A percentile compares a stretch with the other conserved stretches of the same genome.
Conservation (phyloP, 2,329 filamentous ascomycete species). For the Sarocladiaceae sp. region DNA sequence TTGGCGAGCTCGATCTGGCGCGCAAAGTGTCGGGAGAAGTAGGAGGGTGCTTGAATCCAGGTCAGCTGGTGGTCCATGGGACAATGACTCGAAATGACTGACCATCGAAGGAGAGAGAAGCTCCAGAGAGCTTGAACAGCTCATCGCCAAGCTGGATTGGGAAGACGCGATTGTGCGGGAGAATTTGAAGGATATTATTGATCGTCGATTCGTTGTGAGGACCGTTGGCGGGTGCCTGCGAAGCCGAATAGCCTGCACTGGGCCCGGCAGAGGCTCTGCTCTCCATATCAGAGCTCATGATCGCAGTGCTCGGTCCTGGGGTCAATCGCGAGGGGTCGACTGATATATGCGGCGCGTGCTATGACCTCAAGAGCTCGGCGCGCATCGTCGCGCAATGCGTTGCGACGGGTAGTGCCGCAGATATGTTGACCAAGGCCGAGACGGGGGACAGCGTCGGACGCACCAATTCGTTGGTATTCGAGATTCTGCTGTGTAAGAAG, state of each 20-base stretch:
- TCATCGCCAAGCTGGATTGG: constrained; percentile 70
- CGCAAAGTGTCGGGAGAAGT: constrained; percentile 91
- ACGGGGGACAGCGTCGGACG: too few relatives aligned
- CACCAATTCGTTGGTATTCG: too few relatives aligned
- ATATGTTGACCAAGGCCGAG: too few relatives aligned
- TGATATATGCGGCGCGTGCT: background rate
- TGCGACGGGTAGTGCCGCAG: too few relatives aligned
- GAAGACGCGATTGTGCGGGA: constrained; percentile 70
- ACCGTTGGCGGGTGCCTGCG: constrained; percentile 2
- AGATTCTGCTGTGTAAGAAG: too few relatives aligned
- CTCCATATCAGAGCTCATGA: background rate
- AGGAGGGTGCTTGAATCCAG: constrained; percentile 69
- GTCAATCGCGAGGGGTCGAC: background rate
- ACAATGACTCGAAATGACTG: constrained; percentile 24
- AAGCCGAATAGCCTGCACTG: background rate
- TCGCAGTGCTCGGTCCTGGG: background rate
- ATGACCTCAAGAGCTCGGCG: background rate
- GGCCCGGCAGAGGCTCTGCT: background rate
- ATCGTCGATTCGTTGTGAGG: constrained; percentile 28
- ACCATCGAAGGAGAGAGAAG: constrained; percentile 71
- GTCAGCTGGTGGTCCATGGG: constrained; percentile 12
- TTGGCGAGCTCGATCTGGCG: constrained; percentile 69
- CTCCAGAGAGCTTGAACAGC: constrained; percentile 69
- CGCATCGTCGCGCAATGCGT: too few relatives aligned
- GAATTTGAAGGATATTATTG: constrained; percentile 48